Base-by-base conservation (phyloP, 2,329 filamentous ascomycete species). In the Coniochaeta ligniaria region DNA sequence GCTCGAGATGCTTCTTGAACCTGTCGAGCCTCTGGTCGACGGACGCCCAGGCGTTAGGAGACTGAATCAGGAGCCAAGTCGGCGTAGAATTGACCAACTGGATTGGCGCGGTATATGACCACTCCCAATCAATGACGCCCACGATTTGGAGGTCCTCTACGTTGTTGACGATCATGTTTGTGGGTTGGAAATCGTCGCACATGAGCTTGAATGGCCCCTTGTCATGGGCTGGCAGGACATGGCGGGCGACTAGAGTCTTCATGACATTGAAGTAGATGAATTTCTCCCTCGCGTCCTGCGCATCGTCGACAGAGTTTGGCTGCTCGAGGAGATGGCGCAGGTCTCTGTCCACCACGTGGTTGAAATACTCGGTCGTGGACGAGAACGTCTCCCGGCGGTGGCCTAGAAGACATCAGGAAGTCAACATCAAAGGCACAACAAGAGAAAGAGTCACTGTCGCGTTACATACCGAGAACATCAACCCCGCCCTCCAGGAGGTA, bases 121-220 rank as follows among this genome's bases (percentile, higher is more conserved):
- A 75, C 60, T 75, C 72, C 11, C 72, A 66, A 52, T 75, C 73
- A 24, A 75, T 67, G 47, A 74, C 67, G 58, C 69, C 70, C 45
- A 74, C 64, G 45, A 75, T 61, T 28, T 68, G 73, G 28, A 74
- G 68, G 43, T 74, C 71, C 62, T 71, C 66, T 22, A 35, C 68
- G 54, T 69, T 64, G 60, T 66, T 68, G 20, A 76, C 69, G 61
- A 75, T 73, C 56, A 76, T 45, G 65, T 76, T 76, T 36, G 70
- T 70, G 17, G 72, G 62, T 61, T 72, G 68, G 36, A 75, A 67
- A 62, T 75, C 73, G 47, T 75, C 70, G 57, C 72, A 74, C 63
- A 74, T 71, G 17, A 75, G 63, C 57, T 75, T 74, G 47, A 75
- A 75, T 28, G 67, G 68, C 63, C 64, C 43, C 59, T 54, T 61